Evolutionary conservation across 2,329 filamentous ascomycete species (phyloP), one percentile per base, ranked within the genome.

Genomic region (Phaeomoniella chlamydospora): DNA sequence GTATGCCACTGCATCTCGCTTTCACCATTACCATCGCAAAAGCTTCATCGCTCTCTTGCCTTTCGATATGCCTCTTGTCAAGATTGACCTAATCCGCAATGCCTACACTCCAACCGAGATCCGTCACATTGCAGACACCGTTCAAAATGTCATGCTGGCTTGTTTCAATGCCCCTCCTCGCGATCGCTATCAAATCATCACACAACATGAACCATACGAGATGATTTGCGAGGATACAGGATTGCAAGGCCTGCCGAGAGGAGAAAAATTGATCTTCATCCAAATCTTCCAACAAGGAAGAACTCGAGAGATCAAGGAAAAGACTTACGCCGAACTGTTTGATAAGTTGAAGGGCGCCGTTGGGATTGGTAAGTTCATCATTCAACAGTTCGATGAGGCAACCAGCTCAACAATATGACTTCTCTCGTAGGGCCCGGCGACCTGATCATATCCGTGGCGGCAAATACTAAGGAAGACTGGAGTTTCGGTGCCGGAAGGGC

Each of bases 231-330:
- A 53, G 38, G 51, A 55, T 39, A 52, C 49, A 2, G 42, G 45
- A n/a, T 43, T 54, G n/a, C n/a, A n/a, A n/a, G 44, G 42, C 17
- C 39, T 49, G 29, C 37, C 37, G 14, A 39, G 51, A 2, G 46
- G 45, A 16, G 41, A 50, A 18, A 47, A 49, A 22, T 36, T 53
- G 3, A 42, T 55, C 13, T 47, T 54, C 40, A 48, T 54, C 18
- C 51, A 55, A 32, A 48, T 53, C 19, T 52, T 53, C 39, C 51
- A 53, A 39, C 52, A 52, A 35, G 52, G 51, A 1, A 44, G 51
- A 32, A 39, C 46, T 22, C 47, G 41, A 4, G 38, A 44, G 19
- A 43, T 43, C 33, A 55, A 55, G 39, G 44, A 52, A 34, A 37
- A 29, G 2, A 26, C 49, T 4, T 53, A 52, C 32, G 38, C 39